A percentile compares a stretch with the other conserved stretches of the same genome.
Evolutionary conservation across 1,139 yeast genomes (phyloP).

Genomic region (Lipomyces yarrowii): DNA sequence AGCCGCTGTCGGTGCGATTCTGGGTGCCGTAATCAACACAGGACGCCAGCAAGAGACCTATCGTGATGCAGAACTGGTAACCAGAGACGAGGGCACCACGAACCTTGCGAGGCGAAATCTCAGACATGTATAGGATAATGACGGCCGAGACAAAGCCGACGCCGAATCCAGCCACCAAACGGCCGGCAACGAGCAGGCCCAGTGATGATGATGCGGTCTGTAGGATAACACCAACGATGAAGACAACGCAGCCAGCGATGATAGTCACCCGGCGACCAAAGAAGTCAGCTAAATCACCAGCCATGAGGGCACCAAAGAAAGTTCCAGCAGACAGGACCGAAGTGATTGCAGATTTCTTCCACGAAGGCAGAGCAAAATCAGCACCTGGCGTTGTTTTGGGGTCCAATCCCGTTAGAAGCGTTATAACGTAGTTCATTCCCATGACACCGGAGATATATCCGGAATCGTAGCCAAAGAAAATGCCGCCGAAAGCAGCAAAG

Average conservation of each 20-base stretch:
- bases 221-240: constrained; percentile 59
- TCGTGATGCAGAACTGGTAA: constrained; percentile 68
- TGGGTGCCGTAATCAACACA: constrained; percentile 68
- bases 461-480: constrained; percentile 61
- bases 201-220: constrained; percentile 59
- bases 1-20: constrained; percentile 52
- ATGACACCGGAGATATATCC: constrained; percentile 62
- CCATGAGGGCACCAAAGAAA: constrained; percentile 58
- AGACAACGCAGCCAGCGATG: constrained; percentile 54
- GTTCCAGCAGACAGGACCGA: constrained; percentile 62
- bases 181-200: constrained; percentile 56
- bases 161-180: constrained; percentile 60
- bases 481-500: constrained; percentile 59
- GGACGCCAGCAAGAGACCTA: constrained; percentile 70
- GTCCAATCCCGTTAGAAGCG: constrained; percentile 42
- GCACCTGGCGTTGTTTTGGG: constrained; percentile 35
- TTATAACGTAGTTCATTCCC: constrained; percentile 54
- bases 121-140: constrained; percentile 69
- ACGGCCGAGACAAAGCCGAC: constrained; percentile 69
- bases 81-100: constrained; percentile 71
- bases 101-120: constrained; percentile 67
- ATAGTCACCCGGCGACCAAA: constrained; percentile 63
- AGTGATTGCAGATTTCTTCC: constrained; percentile 60
- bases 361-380: constrained; percentile 49
- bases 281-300: constrained; percentile 60